Percentiles rank a stretch among this genome's conserved stretches.
phyloP scores from a whole-genome alignment of 306 rosid species.

The Cicer arietinum region DNA sequence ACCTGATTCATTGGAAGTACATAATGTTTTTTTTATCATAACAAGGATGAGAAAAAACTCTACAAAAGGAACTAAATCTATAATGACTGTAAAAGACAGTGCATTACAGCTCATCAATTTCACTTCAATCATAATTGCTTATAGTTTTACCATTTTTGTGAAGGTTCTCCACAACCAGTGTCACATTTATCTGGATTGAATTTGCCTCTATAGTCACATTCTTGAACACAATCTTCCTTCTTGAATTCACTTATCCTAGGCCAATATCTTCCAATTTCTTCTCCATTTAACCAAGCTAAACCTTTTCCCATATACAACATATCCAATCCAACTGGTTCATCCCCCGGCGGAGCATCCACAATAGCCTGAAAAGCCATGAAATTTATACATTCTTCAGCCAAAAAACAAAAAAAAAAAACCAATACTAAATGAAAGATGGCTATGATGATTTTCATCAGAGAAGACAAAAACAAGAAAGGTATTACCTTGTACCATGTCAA shows the following conservation, averaged over 20 bases:
- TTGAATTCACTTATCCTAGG: slow-evolving; percentile 65
- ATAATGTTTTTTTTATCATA: slow-evolving; percentile 3
- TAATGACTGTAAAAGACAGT: background rate
- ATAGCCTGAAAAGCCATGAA: slow-evolving; percentile 57
- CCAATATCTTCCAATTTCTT: slow-evolving; percentile 98
- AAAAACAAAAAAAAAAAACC: background rate
- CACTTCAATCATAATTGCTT: background rate
- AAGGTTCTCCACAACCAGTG: slow-evolving; percentile 91
- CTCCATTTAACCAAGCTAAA: slow-evolving; percentile 96
- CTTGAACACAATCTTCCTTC: slow-evolving; percentile 67
- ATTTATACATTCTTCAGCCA: slow-evolving; percentile 12
- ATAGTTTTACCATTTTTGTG: slow-evolving; percentile 77
- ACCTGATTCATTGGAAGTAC: slow-evolving; percentile 59
- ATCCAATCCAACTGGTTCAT: slow-evolving; percentile 91
- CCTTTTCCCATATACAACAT: slow-evolving; percentile 96
- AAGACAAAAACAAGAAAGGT: slow-evolving; percentile 27
- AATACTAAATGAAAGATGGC: slow-evolving; percentile 36
- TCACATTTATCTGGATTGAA: slow-evolving; percentile 84
- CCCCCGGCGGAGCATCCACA: slow-evolving; percentile 77
- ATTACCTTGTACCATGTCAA: slow-evolving; percentile 95
- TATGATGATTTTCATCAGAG: slow-evolving; percentile 10
- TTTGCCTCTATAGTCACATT: slow-evolving; percentile 89
- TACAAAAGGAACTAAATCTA: slow-evolving; percentile 9
- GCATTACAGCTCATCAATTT: slow-evolving; percentile 31
- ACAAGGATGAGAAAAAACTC: background rate